Base-by-base conservation (phyloP, 164 flowering plant genomes). In the Nelumbo lutea region DNA sequence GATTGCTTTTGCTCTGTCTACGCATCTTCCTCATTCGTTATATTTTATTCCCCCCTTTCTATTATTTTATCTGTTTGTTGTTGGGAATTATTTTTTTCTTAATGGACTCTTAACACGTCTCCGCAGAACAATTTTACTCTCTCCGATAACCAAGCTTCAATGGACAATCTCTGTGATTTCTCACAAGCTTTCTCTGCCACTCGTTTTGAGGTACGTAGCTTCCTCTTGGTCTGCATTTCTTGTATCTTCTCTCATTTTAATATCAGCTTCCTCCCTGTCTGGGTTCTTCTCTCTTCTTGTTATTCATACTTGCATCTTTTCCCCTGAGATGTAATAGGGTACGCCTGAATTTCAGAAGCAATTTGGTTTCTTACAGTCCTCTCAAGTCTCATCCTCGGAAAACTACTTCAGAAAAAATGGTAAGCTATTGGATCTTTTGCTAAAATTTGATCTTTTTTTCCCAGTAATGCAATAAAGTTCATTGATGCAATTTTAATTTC, bases 171-270 rank as follows among this genome's bases (percentile, higher is more conserved):
- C 62, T 56, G 82, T 64, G 90, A 87, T 71, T 87, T 78, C 72
- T 87, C 93, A 57, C 85, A 78, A 57, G 86, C 85, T 53, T 81
- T 81, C 81, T 88, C 96, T 55, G 77, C 82, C 50, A 80, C 84
- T 56, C 78, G 82, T 63, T 72, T 53, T 55, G 75, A 87, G 82
- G 93, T 88, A 78, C 45, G 13, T 39, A 42, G 38, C 15, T 65
- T 42, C 62, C 27, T 67, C 10, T 63, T 5, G 57, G 48, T 65
- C 47, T 27, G 11, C 43, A 38, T 51, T 42, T n/a, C 40, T 59
- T n/a, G 3, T 42, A 27, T 58, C 59, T 64, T 27, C 27, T 27
- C 5, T 39, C 9, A 42, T 13, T 5, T 53, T 66, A 15, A 8
- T 43, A 46, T 41, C 27, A 50, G 53, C n/a, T 7, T 7, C 14